Conservation (phyloP, 108 stramenopile genomes). For the Cyclostephanos invisitatus region DNA sequence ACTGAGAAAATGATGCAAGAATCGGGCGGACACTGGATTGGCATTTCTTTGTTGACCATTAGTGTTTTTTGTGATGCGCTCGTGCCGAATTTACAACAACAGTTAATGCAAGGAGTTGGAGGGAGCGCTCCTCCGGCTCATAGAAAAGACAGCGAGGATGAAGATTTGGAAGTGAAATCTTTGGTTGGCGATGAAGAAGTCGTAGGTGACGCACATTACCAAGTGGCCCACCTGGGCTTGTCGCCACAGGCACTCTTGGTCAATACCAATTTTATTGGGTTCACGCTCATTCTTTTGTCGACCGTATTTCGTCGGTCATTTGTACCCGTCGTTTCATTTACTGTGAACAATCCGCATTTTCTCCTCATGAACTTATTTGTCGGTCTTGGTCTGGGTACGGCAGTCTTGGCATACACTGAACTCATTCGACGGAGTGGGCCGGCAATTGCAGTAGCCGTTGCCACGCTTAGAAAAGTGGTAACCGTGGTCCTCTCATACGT, state of each 20-base stretch:
- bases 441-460: constrained; percentile 63
- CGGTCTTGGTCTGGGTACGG: constrained; percentile 56
- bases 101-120: constrained; percentile 47
- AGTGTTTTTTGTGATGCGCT: constrained; percentile 75
- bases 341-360: constrained; percentile 44
- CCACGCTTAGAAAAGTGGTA: constrained; percentile 45
- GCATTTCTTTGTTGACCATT: constrained; percentile 47
- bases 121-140: constrained; percentile 5
- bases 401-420: constrained; percentile 64
- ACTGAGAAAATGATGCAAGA: constrained; percentile 9
- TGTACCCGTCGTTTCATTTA: constrained; percentile 30
- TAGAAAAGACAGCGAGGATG: constrained; percentile 16
- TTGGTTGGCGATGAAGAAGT: constrained; percentile 11
- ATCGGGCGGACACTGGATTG: constrained; percentile 41
- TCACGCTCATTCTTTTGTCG: constrained; percentile 33
- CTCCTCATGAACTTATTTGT: constrained; percentile 57
- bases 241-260: constrained; percentile 60
- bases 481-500: constrained; percentile 59
- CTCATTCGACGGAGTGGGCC: constrained; percentile 54
- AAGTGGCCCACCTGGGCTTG: constrained; percentile 37
- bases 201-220: constrained; percentile 3
- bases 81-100: constrained; percentile 68
- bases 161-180: constrained; percentile 36
- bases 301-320: constrained; percentile 44
- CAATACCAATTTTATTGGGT: constrained; percentile 68